Evolutionary conservation across 352 stramenopile genomes (phyloP).

Genomic region (Phytophthora vignae): DNA sequence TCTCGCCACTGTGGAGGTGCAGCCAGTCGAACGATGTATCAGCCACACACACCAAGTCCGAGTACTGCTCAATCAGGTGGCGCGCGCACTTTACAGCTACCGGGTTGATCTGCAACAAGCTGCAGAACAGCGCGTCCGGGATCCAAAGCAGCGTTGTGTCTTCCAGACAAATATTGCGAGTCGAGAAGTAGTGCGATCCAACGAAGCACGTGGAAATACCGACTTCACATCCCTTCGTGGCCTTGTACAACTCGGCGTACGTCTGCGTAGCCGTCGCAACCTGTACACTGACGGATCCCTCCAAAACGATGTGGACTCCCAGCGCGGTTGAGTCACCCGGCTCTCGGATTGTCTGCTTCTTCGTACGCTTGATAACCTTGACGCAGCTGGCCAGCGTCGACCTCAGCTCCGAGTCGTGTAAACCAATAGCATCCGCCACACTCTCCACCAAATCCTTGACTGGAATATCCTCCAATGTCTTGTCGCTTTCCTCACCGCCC

Average conservation of each 20-base stretch:
- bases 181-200: conserved; percentile 49
- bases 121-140: conserved; percentile 63
- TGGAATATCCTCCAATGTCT: conserved; percentile 1
- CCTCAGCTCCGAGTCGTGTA: conserved; percentile 52
- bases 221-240: conserved; percentile 68
- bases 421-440: conserved; percentile 54
- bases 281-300: conserved; percentile 66
- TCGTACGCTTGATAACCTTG: conserved; percentile 40
- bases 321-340: conserved; percentile 18
- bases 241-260: conserved; percentile 61
- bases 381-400: conserved; percentile 41
- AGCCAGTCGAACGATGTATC: conserved; percentile 89
- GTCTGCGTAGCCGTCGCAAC: conserved; percentile 46
- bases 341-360: conserved; percentile 41
- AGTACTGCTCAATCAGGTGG: conserved; percentile 81
- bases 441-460: conserved; percentile 41
- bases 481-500: conserved; percentile 17
- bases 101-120: conserved; percentile 57
- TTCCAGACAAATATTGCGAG: conserved; percentile 58
- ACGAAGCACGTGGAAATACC: conserved; percentile 76
- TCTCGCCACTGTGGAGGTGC: conserved; percentile 85
- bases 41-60: conserved; percentile 66
- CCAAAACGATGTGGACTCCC: conserved; percentile 69
- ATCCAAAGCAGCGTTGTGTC: conserved; percentile 62
- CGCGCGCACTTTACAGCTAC: conserved; percentile 63